phyloP scores from a whole-genome alignment of 805 yeast species.

The Lachancea quebecensis region DNA sequence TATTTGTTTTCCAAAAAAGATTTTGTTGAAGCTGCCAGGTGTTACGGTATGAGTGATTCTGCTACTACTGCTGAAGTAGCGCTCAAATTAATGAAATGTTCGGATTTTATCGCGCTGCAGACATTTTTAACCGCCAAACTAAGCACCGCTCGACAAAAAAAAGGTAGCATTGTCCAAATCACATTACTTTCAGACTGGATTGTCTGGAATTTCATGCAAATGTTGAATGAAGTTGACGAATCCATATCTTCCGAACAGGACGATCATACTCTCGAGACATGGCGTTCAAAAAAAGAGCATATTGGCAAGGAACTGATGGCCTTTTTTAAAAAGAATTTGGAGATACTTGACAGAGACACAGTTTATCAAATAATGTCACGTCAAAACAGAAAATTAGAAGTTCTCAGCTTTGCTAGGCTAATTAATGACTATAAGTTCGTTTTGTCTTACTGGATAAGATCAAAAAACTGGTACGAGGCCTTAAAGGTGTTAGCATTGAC shows the following conservation, averaged over 20 bases:
- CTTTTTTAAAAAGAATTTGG: constrained; percentile 46
- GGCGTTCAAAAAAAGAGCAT: constrained; percentile 21
- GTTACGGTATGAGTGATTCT: constrained; percentile 50
- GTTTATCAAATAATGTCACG: constrained; percentile 64
- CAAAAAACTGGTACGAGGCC: constrained; percentile 69
- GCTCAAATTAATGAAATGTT: constrained; percentile 42
- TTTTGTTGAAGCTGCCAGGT: constrained; percentile 42
- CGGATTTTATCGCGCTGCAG: constrained; percentile 39
- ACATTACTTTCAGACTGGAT: constrained; percentile 33
- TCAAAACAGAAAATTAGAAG: constrained; percentile 57
- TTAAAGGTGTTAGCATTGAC: constrained; percentile 47
- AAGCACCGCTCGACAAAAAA: constrained; percentile 17
- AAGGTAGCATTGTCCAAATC: constrained; percentile 25
- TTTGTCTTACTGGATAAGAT: constrained; percentile 58
- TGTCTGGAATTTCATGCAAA: constrained; percentile 31
- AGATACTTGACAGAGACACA: constrained; percentile 54
- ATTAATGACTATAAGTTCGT: constrained; percentile 65
- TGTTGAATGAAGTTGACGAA: constrained; percentile 32
- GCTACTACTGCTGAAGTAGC: constrained; percentile 68
- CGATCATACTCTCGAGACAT: constrained; percentile 15
- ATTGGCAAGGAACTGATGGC: constrained; percentile 33
- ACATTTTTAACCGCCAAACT: constrained; percentile 42
- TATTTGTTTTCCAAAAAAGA: constrained; percentile 33
- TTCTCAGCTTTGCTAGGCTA: constrained; percentile 60
- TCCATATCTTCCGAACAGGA: constrained; percentile 24